Percentiles rank a stretch among this genome's conserved stretches.
These are phyloP conservation scores for Bodo saltans DNA, from an alignment of 78 protist genomes.

Conservation along the genomic window DNA sequence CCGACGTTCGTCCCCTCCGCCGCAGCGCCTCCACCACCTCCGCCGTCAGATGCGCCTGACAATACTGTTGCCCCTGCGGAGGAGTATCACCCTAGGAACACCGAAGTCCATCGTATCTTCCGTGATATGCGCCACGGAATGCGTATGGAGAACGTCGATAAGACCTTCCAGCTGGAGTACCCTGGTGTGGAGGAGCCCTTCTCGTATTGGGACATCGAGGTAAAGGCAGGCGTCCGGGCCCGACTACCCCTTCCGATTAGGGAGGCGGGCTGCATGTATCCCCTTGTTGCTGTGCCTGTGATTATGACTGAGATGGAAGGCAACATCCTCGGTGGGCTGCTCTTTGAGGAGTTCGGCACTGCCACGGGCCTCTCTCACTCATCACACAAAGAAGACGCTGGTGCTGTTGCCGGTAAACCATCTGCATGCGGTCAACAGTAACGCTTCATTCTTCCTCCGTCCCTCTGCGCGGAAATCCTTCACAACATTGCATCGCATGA, in stretches of 20 bases:
- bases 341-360: constrained; percentile 21
- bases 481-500: no score
- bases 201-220: constrained; percentile 12
- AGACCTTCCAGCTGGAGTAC: background rate
- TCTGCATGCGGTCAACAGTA: background rate
- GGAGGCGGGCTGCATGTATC: constrained; percentile 35
- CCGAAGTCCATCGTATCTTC: no score
- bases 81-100: no score
- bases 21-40: background rate
- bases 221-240: background rate
- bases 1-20: background rate
- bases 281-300: constrained; percentile 13
- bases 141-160: background rate
- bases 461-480: no score
- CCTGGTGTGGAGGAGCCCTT: background rate
- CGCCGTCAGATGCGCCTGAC: no score
- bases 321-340: background rate
- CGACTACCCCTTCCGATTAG: background rate
- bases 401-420: background rate
- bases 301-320: background rate
- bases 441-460: no score
- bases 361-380: no score
- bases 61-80: background rate
- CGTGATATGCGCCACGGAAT: background rate
- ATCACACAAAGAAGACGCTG: background rate